Evolutionary conservation across 768 basidiomycete genomes (phyloP), one percentile per base, ranked within the genome.

Genomic region (Aureoboletus auriporus): DNA sequence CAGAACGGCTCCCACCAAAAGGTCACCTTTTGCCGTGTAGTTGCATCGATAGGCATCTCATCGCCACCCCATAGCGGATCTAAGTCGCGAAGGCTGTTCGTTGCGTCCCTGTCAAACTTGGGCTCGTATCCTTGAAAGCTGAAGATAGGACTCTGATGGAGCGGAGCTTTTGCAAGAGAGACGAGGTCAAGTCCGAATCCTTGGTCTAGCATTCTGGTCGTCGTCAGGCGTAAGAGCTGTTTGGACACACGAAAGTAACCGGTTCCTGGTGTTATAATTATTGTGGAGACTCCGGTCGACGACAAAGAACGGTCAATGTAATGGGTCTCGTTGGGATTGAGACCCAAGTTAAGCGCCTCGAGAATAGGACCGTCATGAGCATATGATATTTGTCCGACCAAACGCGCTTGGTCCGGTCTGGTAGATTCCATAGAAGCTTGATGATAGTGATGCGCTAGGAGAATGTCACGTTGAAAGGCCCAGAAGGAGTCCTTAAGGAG

Each of bases 311-410:
- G 84, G 65, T 98, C 96, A 55, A 98, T 84, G 62, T 96, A 94
- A 63, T 96, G 92, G 2, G 86, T 89, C 68, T 98, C 95, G 13
- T 86, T 86, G 0, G 94, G 90, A 61, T 93, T 95, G 13, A 97
- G 77, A 1, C 84, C 89, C 39, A 99, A 77, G 60, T 98, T 98
- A 44, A 98, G 75, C 2, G 93, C 92, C 67, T 98, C 96, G 6
- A 98, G 78, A n/a, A 98, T 75, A 35, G 93, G 93, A 1, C 93
- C 93, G 55, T 98, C 93, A 58, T 95, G 92, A 0, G 96, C 95
- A 63, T 79, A 83, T 0, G 88, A 90, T 28, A 94, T 71, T 27
- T 77, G 76, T 3, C 93, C 93, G 11, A 92, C 80, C 12, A 93
- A 74, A 13, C 88, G 80, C 39, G 77, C 79, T 31, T 81, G 76